Evolutionary conservation across 805 yeast species (phyloP), one percentile per base, ranked within the genome.

Genomic region (Dipodascus albidus): DNA sequence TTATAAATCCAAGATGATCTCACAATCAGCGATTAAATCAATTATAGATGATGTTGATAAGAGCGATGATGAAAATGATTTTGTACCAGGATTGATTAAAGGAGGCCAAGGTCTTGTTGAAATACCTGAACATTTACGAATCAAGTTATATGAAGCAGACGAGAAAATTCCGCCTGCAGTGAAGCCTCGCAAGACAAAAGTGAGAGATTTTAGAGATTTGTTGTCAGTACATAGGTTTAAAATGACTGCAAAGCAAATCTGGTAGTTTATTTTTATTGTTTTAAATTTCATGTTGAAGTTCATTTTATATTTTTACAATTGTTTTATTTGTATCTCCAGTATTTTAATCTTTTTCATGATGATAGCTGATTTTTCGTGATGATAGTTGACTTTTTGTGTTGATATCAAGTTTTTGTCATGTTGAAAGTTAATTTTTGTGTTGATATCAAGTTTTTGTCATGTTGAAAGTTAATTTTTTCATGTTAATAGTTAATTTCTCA

Each of bases 191-290:
- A 38, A 38, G n/a, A 49, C 15, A 20, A 58, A 55, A 51, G 47
- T 50, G 23, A 54, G 53, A 42, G 21, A 42, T 17, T 38, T 42
- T 35, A 49, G 47, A 20, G 65, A 78, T 1, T 67, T 85, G 51
- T 71, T 70, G 9, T 67, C 69, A 1, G 87, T 85, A 0, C 71
- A 75, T 51, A 62, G 93, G 27, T 85, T 82, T 67, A 77, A 82
- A 57, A 85, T 85, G 91, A 76, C 80, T 1, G 81, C 88, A n/a
- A 85, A 85, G 62, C 66, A 81, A 53, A 85, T 85, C 19, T 85
- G 90, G 88, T 83, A 60, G 23, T 44, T 9, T 38, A 38, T 38
- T 38, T 38, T 4, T 4, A 17, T n/a, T n/a, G n/a, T n/a, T n/a
- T n/a, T n/a, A n/a, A n/a, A n/a, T n/a, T n/a, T n/a, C n/a, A n/a